phyloP scores from a whole-genome alignment of 179 eudicot genomes.

The Nepenthes alata region DNA sequence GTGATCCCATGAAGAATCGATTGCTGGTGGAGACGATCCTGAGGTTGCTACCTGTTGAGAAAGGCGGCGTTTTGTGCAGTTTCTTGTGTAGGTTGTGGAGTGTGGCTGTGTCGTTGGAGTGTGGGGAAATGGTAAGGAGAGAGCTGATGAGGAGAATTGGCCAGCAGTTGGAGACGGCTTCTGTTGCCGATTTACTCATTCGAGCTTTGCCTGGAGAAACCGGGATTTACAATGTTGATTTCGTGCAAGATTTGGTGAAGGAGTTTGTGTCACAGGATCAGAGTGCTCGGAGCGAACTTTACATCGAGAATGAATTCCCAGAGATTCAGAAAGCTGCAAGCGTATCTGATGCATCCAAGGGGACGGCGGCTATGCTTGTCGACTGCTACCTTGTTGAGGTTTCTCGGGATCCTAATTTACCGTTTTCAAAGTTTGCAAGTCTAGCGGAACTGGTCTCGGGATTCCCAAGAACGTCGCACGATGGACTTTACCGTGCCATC shows the following conservation, averaged over 20 bases:
- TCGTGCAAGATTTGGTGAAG: conserved; percentile 4
- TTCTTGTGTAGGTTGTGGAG: conserved; percentile 6
- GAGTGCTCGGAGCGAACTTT: not conserved
- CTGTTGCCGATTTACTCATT: conserved; percentile 8
- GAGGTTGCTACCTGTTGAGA: conserved; percentile 7
- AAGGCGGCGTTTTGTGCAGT: conserved; percentile 4
- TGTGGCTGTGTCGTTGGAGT: conserved; percentile 5
- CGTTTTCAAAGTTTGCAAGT: conserved; percentile 4
- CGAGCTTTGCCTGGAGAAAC: conserved; percentile 5
- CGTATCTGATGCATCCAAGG: conserved; percentile 5
- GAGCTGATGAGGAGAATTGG: conserved; percentile 5
- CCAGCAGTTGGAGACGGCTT: conserved; percentile 8
- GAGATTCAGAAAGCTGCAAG: not conserved
- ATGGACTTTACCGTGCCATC: conserved; percentile 12
- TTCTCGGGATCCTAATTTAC: conserved; percentile 7
- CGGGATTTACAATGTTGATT: conserved; percentile 3
- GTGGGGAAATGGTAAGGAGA: conserved; percentile 4
- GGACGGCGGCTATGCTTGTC: conserved; percentile 6
- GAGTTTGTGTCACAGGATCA: not conserved
- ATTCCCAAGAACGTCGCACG: conserved; percentile 7
- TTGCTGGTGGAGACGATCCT: conserved; percentile 3
- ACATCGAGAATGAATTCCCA: conserved; percentile 4
- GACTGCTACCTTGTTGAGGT: conserved; percentile 12
- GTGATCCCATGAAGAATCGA: conserved; percentile 2
- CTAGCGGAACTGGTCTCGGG: conserved; percentile 9